Conservation (phyloP, 2,329 filamentous ascomycete genomes). For the Microsporum ferrugineum region DNA sequence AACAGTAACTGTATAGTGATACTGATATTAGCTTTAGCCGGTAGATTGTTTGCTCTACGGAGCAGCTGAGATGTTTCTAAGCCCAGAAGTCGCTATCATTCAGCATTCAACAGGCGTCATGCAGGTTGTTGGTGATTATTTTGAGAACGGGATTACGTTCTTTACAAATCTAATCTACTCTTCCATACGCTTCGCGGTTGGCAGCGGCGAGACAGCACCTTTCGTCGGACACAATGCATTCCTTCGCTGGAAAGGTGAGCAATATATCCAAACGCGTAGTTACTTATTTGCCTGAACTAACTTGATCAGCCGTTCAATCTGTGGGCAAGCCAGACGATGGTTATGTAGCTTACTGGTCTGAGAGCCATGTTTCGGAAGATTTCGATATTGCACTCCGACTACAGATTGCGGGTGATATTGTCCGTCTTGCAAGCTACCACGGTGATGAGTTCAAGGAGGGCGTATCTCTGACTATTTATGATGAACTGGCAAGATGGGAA, state of each 20-base stretch:
- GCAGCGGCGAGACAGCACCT: constrained; percentile 59
- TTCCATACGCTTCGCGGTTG: constrained; percentile 58
- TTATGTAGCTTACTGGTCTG: constrained; percentile 61
- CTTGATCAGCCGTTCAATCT: constrained; percentile 43
- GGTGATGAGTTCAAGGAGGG: constrained; percentile 64
- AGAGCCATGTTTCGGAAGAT: constrained; percentile 64
- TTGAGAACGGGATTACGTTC: constrained; percentile 66
- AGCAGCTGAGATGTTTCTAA: constrained; percentile 60
- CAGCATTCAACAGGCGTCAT: constrained; percentile 66
- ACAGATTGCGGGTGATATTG: constrained; percentile 55
- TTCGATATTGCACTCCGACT: constrained; percentile 65
- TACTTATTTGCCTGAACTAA: background rate
- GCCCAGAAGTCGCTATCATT: constrained; percentile 58
- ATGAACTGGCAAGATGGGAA: constrained; percentile 75
- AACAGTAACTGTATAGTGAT: background rate
- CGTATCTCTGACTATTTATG: constrained; percentile 72
- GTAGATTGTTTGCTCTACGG: constrained; percentile 56
- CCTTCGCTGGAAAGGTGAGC: constrained; percentile 47
- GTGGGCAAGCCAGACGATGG: constrained; percentile 47
- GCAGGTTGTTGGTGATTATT: constrained; percentile 61
- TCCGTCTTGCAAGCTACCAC: constrained; percentile 59
- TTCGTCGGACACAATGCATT: constrained; percentile 72
- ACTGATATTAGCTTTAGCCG: constrained; percentile 27
- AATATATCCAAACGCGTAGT: background rate
- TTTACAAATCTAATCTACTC: constrained; percentile 71